Evolutionary conservation across 768 basidiomycete species (phyloP), one percentile per base, ranked within the genome.

Genomic region (Scleroderma bovista): DNA sequence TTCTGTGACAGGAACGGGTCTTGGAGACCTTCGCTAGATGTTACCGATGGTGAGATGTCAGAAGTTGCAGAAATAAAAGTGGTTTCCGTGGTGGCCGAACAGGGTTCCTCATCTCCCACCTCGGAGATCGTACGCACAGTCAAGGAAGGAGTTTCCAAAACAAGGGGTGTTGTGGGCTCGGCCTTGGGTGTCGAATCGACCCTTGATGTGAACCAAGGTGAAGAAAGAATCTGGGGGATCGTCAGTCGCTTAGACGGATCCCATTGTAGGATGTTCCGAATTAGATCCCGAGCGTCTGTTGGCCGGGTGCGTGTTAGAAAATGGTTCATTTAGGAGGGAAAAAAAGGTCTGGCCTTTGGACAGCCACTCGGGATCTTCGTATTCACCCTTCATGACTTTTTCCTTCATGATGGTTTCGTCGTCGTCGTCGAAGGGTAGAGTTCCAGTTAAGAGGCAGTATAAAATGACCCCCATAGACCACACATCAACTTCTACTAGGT

Each of bases 381-480:
- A 98, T 40, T 86, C 83, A 15, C 87, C 91, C 54, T 81, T 72
- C 47, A 93, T 82, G 53, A 99, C 88, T 67, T 88, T 86, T 46
- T 75, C 72, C 53, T 84, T 84, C 91, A 95, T 95, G 12, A 85
- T 64, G 36, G 68, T 66, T 68, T 93, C 90, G 63, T 93, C 85
- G 50, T 94, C 93, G 57, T 93, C 88, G 58, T 93, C 91, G 60
- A 93, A 94, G 2, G 92, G 92, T 16, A 94, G 70, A 9, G 88
- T 89, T 7, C 93, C 94, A 0, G 91, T 93, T 39, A 96, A 75
- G 29, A 96, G 77, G 46, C 84, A 86, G 62, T 93, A 95, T 12
- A 97, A 73, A 46, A 97, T 96, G 53, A 96, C 79, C 0, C 93
- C 93, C 44, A 95, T 74, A 5, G 93, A 97, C 93, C 93, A 97